Evolutionary conservation across 768 basidiomycete species (phyloP), one percentile per base, ranked within the genome.

Genomic region (Lactarius indigo): DNA sequence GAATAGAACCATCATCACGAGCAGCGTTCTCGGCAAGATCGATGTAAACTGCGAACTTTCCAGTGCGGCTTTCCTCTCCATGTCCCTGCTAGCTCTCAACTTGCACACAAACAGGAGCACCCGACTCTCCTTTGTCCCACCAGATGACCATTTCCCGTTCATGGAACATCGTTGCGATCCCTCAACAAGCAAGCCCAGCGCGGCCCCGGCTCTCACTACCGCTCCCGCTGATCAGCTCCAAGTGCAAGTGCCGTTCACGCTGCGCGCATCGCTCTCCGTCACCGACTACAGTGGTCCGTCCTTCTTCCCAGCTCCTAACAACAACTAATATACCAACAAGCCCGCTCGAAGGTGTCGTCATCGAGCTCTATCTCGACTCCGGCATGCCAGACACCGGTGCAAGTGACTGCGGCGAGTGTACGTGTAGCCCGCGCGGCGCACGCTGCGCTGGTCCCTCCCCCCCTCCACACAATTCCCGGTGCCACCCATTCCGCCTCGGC

Each of bases 81-180:
- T 57, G 35, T 47, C 55, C n/a, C 26, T 57, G 12, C 28, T 17
- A 26, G 30, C 3, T 20, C 13, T 42, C 54, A 28, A 47, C 55
- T 37, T 54, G 47, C 55, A 33, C 20, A 17, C 17, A 3, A 30
- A 5, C 26, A 89, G 95, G 94, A 55, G 95, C 89, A 54, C 96
- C 96, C n/a, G 96, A 97, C 78, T 98, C 50, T 96, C 96, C 2
- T 98, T 98, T 74, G 85, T 98, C 26, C 96, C 96, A 7, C 96
- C 96, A 5, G 96, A 98, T 71, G 95, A 96, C 3, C 84, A 84
- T 61, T 98, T 97, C 77, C 83, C 83, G 9, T 80, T 97, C 23
- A 84, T 89, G 73, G 91, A 94, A 70, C 97, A 97, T 73, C 89
- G 90, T 30, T 90, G 87, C 74, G 75, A 80, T 10, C 79, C 83